Evolutionary conservation across 2,329 filamentous ascomycete genomes (phyloP).

Genomic region (Penicillium sp.): DNA sequence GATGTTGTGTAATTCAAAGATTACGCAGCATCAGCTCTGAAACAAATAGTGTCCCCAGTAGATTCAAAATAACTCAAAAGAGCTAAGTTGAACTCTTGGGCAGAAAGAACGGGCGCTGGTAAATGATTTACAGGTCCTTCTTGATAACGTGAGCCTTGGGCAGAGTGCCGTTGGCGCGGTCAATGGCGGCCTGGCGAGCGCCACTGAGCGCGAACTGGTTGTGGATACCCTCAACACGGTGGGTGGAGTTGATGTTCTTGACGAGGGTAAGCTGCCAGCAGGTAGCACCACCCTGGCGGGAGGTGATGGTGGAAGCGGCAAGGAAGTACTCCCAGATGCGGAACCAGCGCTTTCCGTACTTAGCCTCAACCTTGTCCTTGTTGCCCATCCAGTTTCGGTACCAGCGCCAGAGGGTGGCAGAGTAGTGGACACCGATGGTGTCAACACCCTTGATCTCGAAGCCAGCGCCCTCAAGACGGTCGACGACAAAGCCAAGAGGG

Average conservation of each 20-base stretch:
- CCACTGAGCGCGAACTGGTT: slow-evolving; percentile 69
- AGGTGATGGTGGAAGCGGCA: slow-evolving; percentile 79
- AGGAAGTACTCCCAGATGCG: slow-evolving; percentile 94
- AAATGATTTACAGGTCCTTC: slow-evolving; percentile 27
- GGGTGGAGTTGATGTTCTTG: slow-evolving; percentile 87
- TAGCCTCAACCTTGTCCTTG: slow-evolving; percentile 85
- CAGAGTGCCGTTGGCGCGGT: slow-evolving; percentile 33
- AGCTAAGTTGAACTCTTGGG: neutral
- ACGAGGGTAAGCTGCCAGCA: slow-evolving; percentile 85
- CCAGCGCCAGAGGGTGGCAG: slow-evolving; percentile 95
- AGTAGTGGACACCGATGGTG: slow-evolving; percentile 95
- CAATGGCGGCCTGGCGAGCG: slow-evolving; percentile 56
- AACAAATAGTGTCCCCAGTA: neutral
- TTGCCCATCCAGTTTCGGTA: slow-evolving; percentile 98
- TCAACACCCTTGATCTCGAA: slow-evolving; percentile 92
- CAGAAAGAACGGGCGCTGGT: neutral
- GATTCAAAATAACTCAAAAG: neutral
- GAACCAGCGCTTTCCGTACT: slow-evolving; percentile 96
- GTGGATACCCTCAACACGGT: slow-evolving; percentile 73
- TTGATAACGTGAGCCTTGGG: slow-evolving; percentile 37
- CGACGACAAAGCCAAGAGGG: slow-evolving; percentile 83
- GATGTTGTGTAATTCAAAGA: neutral
- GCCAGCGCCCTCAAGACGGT: slow-evolving; percentile 80
- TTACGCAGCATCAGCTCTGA: neutral
- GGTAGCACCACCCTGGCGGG: slow-evolving; percentile 78